Base-by-base conservation (phyloP, 352 stramenopile genomes). In the Blastocystis sp. region DNA sequence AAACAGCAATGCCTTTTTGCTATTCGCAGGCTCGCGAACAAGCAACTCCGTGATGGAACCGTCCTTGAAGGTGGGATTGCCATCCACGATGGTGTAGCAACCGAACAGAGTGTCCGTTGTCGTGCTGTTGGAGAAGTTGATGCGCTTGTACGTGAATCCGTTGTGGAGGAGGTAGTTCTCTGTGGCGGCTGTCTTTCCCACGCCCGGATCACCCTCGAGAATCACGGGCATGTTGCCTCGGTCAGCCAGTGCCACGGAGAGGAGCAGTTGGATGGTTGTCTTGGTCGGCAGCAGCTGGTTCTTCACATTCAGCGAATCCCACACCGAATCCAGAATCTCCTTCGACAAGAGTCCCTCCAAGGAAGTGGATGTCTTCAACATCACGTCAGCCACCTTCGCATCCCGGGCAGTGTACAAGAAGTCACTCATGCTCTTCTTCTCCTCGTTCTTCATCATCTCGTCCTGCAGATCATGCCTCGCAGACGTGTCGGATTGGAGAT, bases 41-140 rank as follows among this genome's bases (percentile, higher is more conserved):
- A 81, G 34, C 19, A 81, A 23, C 34, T 64, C 60, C 7, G 71
- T 81, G 23, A 81, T 71, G 23, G 19, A 40, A 43, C 71, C 71
- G 34, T 81, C 52, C 23, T 43, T 81, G 41, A 81, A 81, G 14
- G 17, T 21, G 4, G 34, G 23, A 11, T 34, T 71, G 17, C 60
- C 52, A 78, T 81, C 78, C 17, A 64, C 60, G 1, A 81, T 53
- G 17, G 52, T 69, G 41, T 81, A 81, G 41, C 71, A 71, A 0
- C 71, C 71, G 34, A 81, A 81, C 7, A 81, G n/a, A 14, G 17
- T 70, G 1, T 81, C 71, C 9, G 34, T 78, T n/a, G 71, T 81
- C 19, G 34, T 81, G 41, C n/a, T 81, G 23, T 81, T 64, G 21
- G 71, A 64, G 34, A 81, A 81, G 34, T 66, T 70, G 52, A 81